phyloP scores from a whole-genome alignment of 805 yeast species.

The Saccharomycopsis babjevae region DNA sequence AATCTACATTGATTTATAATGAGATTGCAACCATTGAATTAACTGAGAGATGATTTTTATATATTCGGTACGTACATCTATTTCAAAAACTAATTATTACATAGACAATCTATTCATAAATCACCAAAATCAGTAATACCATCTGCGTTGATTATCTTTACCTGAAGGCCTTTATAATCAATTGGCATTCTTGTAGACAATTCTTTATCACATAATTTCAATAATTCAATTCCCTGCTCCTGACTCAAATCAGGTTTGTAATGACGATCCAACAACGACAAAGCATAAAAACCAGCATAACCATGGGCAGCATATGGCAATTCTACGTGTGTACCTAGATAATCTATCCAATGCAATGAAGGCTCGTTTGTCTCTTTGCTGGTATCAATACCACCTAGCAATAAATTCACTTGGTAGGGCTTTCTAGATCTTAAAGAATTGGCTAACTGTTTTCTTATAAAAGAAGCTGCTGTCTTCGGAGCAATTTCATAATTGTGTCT shows the following conservation, averaged over 20 bases:
- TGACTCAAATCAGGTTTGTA: slow-evolving; percentile 65
- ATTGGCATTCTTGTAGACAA: slow-evolving; percentile 79
- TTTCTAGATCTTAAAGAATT: slow-evolving; percentile 83
- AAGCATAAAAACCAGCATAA: slow-evolving; percentile 91
- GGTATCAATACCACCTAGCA: slow-evolving; percentile 74
- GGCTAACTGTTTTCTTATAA: slow-evolving; percentile 81
- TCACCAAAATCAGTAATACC: slow-evolving; percentile 30
- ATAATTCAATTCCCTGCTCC: slow-evolving; percentile 70
- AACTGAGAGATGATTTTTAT: background rate
- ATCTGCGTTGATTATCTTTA: slow-evolving; percentile 56
- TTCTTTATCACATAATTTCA: slow-evolving; percentile 67
- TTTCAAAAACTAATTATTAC: background rate
- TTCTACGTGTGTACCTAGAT: slow-evolving; percentile 82
- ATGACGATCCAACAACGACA: slow-evolving; percentile 84
- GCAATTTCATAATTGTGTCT: slow-evolving; percentile 75
- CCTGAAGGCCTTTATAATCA: slow-evolving; percentile 80
- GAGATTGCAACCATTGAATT: background rate
- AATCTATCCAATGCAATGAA: slow-evolving; percentile 79
- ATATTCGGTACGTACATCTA: background rate
- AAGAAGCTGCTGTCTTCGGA: slow-evolving; percentile 80
- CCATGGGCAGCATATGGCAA: slow-evolving; percentile 98
- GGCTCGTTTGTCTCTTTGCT: slow-evolving; percentile 41
- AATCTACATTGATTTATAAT: too few species aligned
- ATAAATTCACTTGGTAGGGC: slow-evolving; percentile 90
- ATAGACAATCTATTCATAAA: background rate